Conservation (phyloP, 305 asterid genomes). For the Vinca major region DNA sequence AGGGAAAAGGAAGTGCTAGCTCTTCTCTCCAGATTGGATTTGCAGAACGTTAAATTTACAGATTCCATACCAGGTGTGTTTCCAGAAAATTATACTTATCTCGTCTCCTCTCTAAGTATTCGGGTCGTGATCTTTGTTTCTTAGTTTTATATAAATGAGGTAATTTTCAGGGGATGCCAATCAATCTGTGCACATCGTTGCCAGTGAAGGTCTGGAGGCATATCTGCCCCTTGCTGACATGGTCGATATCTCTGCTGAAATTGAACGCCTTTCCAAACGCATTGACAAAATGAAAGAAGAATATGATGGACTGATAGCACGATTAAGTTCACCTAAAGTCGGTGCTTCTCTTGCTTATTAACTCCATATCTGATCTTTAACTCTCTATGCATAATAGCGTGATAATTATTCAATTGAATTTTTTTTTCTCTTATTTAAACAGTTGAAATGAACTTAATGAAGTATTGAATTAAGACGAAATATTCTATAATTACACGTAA, state of each 20-base stretch:
- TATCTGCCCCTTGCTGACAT: slow-evolving; percentile 94
- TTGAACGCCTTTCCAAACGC: slow-evolving; percentile 71
- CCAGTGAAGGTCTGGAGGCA: slow-evolving; percentile 91
- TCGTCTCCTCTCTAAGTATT: background rate
- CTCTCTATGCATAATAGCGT: background rate
- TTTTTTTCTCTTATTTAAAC: background rate
- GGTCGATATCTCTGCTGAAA: slow-evolving; percentile 91
- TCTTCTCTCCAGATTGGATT: slow-evolving; percentile 81
- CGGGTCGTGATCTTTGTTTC: background rate
- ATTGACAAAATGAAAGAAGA: slow-evolving; percentile 70
- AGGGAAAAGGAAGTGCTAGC: slow-evolving; percentile 77
- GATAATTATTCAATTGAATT: background rate
- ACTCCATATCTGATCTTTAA: background rate
- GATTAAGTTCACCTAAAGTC: slow-evolving; percentile 68
- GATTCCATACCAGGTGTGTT: slow-evolving; percentile 77
- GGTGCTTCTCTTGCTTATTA: slow-evolving; percentile 19
- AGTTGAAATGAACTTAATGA: background rate
- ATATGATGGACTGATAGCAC: slow-evolving; percentile 69
- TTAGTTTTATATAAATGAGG: slow-evolving; percentile 18
- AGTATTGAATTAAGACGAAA: no score
- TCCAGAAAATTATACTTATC: no score
- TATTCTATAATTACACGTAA: no score
- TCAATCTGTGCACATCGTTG: slow-evolving; percentile 85
- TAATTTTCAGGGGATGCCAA: slow-evolving; percentile 63
- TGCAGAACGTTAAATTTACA: slow-evolving; percentile 52